Evolutionary conservation across 148 eudicot genomes (phyloP), one percentile per base, ranked within the genome.

Genomic region (Spergularia bocconei): DNA sequence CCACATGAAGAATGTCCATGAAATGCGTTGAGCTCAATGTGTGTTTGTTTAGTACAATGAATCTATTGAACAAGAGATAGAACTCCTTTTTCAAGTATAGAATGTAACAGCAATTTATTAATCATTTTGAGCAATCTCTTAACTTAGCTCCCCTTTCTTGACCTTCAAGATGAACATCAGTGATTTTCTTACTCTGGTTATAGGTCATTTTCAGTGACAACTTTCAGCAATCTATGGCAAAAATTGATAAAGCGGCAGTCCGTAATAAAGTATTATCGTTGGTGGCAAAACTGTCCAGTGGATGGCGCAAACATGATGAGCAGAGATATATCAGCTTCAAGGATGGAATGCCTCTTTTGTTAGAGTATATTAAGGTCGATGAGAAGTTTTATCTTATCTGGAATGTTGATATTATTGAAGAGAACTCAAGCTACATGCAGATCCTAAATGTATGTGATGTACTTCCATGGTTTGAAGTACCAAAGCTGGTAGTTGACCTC

Each of bases 381-480:
- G 69, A 33, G 17, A 33, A 9, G 29, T 16, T 48, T 2, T 62
- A 13, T 50, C 69, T 73, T 21, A 25, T 73, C 33, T 73, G 77
- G 77, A 73, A n/a, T 51, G 68, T 73, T 14, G 69, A 73, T 63
- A 48, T 73, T 16, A 29, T 51, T 25, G 77, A 73, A 25, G 77
- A 73, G 13, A 73, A 51, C 50, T 63, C 57, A 15, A 73, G 50
- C 15, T 63, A 50, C 11, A 47, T 73, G 48, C 77, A 73, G 69
- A 47, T 62, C 29, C 33, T 73, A 44, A 73, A 61, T 41, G 59
- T 73, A 0, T 73, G 77, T 59, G 77, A 73, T 73, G 67, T 63
- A 62, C 77, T 73, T 73, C 59, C 77, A 48, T 61, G 58, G 69
- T 62, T 17, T 25, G 77, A 73, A 15, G 8, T 73, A 48, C 77